Evolutionary conservation across 305 asterid genomes (phyloP).

Genomic region (Ilex paraguariensis): DNA sequence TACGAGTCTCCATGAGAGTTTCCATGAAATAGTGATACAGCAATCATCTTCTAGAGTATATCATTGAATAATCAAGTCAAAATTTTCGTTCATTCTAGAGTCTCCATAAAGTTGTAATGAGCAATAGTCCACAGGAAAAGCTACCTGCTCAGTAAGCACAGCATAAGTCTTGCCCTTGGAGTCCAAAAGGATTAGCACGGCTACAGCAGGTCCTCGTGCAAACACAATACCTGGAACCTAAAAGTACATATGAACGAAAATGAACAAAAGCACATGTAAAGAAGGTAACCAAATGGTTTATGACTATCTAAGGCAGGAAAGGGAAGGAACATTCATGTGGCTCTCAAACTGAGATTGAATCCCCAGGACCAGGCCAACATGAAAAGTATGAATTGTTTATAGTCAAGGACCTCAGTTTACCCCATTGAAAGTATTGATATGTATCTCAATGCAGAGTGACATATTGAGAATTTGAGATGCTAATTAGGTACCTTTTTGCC

Average conservation of each 20-base stretch:
- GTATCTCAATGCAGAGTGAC: background rate
- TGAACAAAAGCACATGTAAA: too few relatives aligned
- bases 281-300: constrained; percentile 1
- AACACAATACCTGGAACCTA: constrained; percentile 95
- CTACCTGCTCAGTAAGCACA: constrained; percentile 89
- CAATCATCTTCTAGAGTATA: background rate
- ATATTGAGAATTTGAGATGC: background rate
- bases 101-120: too few relatives aligned
- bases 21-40: background rate
- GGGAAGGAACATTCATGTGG: background rate
- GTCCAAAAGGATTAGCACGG: constrained; percentile 80
- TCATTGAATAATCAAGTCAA: background rate
- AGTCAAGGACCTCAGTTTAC: too few relatives aligned
- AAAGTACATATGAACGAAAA: constrained; percentile 2
- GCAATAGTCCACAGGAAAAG: constrained; percentile 3
- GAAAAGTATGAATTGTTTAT: background rate
- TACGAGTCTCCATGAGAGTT: constrained; percentile 17
- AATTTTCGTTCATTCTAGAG: background rate
- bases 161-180: constrained; percentile 82
- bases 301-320: background rate
- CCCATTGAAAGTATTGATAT: too few relatives aligned
- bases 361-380: background rate
- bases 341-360: background rate
- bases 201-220: constrained; percentile 94
- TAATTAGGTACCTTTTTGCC: constrained; percentile 53